A percentile compares a stretch with the other conserved stretches of the same genome.
These are phyloP conservation scores for Aquanectria penicillioides DNA, from an alignment of 2,329 filamentous ascomycete genomes.

Conservation along the genomic window DNA sequence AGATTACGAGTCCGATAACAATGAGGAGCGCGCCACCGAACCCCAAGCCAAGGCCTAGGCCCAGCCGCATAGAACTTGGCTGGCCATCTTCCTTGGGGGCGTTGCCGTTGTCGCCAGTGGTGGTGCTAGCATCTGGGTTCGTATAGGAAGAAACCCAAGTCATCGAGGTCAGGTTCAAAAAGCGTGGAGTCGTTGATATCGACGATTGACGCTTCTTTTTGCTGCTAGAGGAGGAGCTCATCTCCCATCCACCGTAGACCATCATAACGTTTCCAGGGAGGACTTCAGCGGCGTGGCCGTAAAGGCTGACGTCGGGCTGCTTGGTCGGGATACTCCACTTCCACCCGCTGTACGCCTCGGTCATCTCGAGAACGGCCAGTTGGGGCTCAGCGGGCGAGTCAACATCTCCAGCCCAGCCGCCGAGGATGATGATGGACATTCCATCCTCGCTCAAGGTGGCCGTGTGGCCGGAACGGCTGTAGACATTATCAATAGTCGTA, in stretches of 20 bases:
- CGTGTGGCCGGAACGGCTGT: constrained; percentile 90
- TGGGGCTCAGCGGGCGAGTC: constrained; percentile 82
- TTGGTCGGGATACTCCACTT: constrained; percentile 71
- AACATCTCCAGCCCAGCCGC: constrained; percentile 92
- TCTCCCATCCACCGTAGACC: constrained; percentile 70
- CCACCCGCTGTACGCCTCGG: constrained; percentile 80
- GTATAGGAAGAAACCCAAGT: constrained; percentile 62
- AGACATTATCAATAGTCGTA: constrained; percentile 57
- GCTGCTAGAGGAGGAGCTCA: constrained; percentile 46
- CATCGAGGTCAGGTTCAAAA: constrained; percentile 68
- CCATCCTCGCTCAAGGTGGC: constrained; percentile 85
- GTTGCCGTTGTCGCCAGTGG: constrained; percentile 23
- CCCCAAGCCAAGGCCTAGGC: constrained; percentile 73
- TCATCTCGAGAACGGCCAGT: constrained; percentile 79
- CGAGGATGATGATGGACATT: constrained; percentile 78
- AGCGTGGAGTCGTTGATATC: constrained; percentile 48
- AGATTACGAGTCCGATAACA: constrained; percentile 57
- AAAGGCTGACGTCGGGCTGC: constrained; percentile 62
- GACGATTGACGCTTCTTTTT: constrained; percentile 51
- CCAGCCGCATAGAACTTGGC: constrained; percentile 54
- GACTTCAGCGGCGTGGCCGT: constrained; percentile 71
- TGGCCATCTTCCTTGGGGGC: constrained; percentile 37
- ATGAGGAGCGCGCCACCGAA: constrained; percentile 60
- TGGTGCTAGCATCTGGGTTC: constrained; percentile 50
- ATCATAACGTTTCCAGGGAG: constrained; percentile 76